Percentiles rank a stretch among this genome's conserved stretches.
Conservation (phyloP, 2,329 filamentous ascomycete genomes). For the Thermochaetoides dissita region DNA sequence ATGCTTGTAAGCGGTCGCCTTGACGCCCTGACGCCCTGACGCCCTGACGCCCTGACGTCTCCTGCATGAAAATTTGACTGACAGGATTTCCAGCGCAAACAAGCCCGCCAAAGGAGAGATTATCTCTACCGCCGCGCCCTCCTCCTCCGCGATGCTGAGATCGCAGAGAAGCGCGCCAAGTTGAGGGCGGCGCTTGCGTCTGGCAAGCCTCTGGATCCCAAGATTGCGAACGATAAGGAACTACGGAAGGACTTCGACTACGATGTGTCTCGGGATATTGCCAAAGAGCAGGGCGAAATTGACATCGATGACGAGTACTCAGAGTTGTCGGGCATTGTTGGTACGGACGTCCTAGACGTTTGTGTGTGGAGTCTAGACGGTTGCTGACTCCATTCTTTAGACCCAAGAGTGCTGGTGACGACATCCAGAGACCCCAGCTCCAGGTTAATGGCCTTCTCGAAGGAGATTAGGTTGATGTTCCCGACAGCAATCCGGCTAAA, state of each 20-base stretch:
- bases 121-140: conserved; percentile 86
- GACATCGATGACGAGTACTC: conserved; percentile 83
- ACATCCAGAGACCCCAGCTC: conserved; percentile 81
- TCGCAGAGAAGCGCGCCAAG: conserved; percentile 79
- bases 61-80: not conserved
- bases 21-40: too few relatives aligned
- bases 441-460: conserved; percentile 75
- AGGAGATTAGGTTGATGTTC: conserved; percentile 41
- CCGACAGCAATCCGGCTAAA: conserved; percentile 41
- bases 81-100: conserved; percentile 40
- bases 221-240: conserved; percentile 72
- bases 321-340: conserved; percentile 77
- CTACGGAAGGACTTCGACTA: conserved; percentile 84
- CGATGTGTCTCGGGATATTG: conserved; percentile 68
- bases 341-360: conserved; percentile 29
- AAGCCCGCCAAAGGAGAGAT: conserved; percentile 66
- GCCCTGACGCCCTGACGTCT: too few relatives aligned
- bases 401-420: conserved; percentile 69
- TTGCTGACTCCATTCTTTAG: conserved; percentile 2
- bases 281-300: conserved; percentile 47
- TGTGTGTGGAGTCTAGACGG: not conserved
- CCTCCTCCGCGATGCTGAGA: conserved; percentile 78
- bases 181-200: conserved; percentile 75
- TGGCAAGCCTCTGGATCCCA: conserved; percentile 70
- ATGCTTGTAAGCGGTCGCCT: conserved; percentile 14